These are phyloP conservation scores for Nakazawaea siamensis DNA, from an alignment of 805 yeast species.

Conservation along the genomic window DNA sequence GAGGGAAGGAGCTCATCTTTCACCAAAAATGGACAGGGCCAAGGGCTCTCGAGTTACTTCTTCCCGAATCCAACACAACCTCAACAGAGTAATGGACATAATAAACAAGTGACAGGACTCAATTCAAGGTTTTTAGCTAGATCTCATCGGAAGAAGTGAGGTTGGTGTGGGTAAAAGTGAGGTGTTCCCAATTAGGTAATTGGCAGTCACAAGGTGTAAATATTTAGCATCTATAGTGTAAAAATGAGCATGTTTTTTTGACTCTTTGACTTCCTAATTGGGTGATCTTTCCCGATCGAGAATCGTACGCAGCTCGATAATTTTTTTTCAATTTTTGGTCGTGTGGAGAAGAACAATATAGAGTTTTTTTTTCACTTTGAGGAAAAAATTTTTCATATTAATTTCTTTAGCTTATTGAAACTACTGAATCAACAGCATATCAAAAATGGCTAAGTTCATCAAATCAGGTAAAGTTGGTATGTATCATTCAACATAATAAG, in stretches of 20 bases:
- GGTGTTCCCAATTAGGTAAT: conserved; percentile 3
- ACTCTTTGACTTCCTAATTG: no score
- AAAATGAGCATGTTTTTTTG: no score
- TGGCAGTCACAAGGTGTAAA: conserved; percentile 10
- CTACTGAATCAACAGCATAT: neutral
- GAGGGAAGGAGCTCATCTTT: conserved; percentile 8
- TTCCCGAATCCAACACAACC: neutral
- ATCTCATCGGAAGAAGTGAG: conserved; percentile 37
- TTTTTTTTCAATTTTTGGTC: no score
- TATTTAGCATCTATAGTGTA: no score
- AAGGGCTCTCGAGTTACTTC: conserved; percentile 1
- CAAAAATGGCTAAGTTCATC: conserved; percentile 92
- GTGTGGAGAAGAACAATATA: neutral
- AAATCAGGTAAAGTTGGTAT: conserved; percentile 99
- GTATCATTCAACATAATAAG: no score
- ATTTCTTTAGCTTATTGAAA: neutral
- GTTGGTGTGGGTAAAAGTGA: no score
- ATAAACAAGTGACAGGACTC: conserved; percentile 29
- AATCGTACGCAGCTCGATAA: no score
- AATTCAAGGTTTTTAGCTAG: conserved; percentile 57
- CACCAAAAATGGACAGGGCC: conserved; percentile 4
- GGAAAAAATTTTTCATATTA: conserved; percentile 3
- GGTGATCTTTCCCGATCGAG: no score
- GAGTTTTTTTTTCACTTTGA: no score
- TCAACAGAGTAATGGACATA: neutral